phyloP scores from a whole-genome alignment of 2,329 filamentous ascomycete genomes.

The Colletotrichum costaricense region DNA sequence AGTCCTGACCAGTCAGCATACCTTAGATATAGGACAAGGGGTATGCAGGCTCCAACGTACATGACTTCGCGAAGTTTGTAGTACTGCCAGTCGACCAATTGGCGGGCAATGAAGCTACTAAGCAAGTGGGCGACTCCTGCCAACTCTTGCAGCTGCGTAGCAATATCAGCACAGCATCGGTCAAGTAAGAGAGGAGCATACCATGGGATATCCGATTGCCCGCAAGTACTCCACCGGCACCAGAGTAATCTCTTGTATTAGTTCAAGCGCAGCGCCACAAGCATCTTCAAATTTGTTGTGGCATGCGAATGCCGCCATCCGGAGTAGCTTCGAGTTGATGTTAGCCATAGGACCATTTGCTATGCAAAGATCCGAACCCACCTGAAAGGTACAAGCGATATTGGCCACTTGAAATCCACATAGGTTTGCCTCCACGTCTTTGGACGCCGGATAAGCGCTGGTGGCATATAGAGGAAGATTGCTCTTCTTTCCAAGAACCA shows the following conservation, averaged over 20 bases:
- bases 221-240: slow-evolving; percentile 34
- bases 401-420: slow-evolving; percentile 51
- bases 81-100: slow-evolving; percentile 28
- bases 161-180: neutral
- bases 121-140: slow-evolving; percentile 35
- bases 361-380: neutral
- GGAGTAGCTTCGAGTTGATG: slow-evolving; percentile 17
- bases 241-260: slow-evolving; percentile 33
- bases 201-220: slow-evolving; percentile 36
- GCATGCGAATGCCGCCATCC: slow-evolving; percentile 35
- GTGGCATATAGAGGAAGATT: slow-evolving; percentile 27
- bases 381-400: slow-evolving; percentile 47
- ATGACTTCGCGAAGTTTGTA: slow-evolving; percentile 33
- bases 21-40: neutral
- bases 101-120: slow-evolving; percentile 36
- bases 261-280: slow-evolving; percentile 27
- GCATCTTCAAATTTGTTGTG: slow-evolving; percentile 35
- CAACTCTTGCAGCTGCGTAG: slow-evolving; percentile 34
- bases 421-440: slow-evolving; percentile 41
- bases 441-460: slow-evolving; percentile 12
- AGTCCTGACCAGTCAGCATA: slow-evolving; percentile 3
- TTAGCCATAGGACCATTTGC: neutral
- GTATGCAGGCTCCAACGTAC: neutral
- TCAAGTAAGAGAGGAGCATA: neutral
- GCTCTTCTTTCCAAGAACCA: slow-evolving; percentile 21